These are phyloP conservation scores for Capsella rubella DNA, from an alignment of 441 rosid species.

Conservation along the genomic window DNA sequence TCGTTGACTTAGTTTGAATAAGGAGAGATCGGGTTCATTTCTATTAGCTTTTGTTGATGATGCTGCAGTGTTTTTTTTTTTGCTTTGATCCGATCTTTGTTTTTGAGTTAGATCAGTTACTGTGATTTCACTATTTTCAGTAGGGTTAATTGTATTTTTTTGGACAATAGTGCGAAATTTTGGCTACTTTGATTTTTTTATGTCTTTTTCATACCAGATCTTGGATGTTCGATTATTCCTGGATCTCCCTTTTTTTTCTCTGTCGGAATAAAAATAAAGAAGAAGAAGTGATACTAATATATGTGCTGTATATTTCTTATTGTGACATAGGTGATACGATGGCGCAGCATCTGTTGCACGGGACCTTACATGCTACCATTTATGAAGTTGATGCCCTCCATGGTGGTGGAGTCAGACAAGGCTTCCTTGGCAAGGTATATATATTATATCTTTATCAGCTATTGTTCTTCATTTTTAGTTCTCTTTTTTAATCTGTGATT, in stretches of 20 bases:
- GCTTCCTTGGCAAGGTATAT: constrained; percentile 76
- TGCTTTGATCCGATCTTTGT: constrained; percentile 13
- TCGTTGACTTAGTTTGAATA: background rate
- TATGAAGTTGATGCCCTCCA: constrained; percentile 78
- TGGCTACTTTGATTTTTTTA: background rate
- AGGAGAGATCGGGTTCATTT: background rate
- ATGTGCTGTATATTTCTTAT: background rate
- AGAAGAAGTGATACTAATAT: background rate
- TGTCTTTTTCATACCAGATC: constrained; percentile 32
- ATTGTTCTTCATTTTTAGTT: background rate
- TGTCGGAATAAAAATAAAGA: background rate
- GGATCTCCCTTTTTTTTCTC: constrained; percentile 25
- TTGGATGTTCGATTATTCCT: constrained; percentile 17
- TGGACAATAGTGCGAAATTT: background rate
- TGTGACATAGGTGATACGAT: constrained; percentile 60
- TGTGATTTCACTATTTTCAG: background rate
- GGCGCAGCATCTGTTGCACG: constrained; percentile 82
- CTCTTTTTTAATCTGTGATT: background rate
- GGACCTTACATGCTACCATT: constrained; percentile 87
- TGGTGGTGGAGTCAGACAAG: constrained; percentile 48
- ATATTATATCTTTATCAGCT: background rate
- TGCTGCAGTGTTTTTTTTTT: background rate
- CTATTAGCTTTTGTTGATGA: constrained; percentile 8
- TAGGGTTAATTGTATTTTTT: constrained; percentile 1
- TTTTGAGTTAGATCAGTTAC: constrained; percentile 19